Evolutionary conservation across 768 basidiomycete species (phyloP), one percentile per base, ranked within the genome.

Genomic region (Zangia roseola): DNA sequence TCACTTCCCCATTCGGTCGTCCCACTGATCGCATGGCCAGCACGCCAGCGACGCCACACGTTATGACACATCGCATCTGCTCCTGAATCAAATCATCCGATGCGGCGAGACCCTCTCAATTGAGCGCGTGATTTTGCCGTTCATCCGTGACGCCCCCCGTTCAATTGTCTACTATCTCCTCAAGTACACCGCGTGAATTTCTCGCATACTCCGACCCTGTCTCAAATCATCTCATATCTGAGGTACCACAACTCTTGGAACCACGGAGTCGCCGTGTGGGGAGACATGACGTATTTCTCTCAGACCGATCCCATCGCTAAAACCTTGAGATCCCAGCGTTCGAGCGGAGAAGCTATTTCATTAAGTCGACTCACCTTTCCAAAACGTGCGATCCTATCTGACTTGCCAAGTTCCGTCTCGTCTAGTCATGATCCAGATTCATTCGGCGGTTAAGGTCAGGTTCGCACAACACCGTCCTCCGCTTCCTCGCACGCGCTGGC

Each of bases 271-370:
- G 55, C 59, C 58, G 52, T 58, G 59, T 49, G 49, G 59, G 49
- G 56, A 42, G 52, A 41, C 52, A 59, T 62, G 60, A 60, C 59
- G 59, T 60, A 56, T 50, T 44, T 5, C 42, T 26, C 45, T 39
- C 39, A 47, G 24, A 47, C 47, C 51, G 25, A 45, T 45, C 41
- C 42, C 39, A 37, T 42, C 40, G 42, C 36, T 20, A 60, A 59
- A 46, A 39, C 36, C 44, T 43, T 37, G 39, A 37, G 47, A 43
- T 49, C 42, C 39, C 39, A 34, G 14, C 31, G 10, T 41, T 34
- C 40, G 23, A 55, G 38, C 39, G 4, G 40, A 28, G 37, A 52
- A 40, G 46, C 25, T 46, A 48, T 59, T 50, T 47, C 53, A 43
- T 49, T 20, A 41, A 49, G 13, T 45, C 33, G 16, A 23, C 37